Conservation (phyloP, 2,329 filamentous ascomycete genomes). For the Sporothrix brasiliensis region DNA sequence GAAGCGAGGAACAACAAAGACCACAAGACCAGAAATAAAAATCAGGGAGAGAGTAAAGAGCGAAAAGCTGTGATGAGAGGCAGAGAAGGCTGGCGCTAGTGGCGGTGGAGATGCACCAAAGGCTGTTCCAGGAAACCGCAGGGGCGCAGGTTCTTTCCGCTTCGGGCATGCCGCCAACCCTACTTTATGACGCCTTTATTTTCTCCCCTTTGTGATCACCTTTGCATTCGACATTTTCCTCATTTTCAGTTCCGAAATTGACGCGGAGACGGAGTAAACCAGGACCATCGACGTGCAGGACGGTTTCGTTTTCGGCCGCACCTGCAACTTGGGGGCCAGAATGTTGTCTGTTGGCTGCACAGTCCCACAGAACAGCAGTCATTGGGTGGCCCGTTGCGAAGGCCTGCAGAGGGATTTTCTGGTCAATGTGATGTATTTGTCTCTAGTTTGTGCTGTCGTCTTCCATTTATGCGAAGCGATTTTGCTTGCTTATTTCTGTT, state of each 20-base stretch:
- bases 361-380: background rate
- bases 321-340: conserved; percentile 18
- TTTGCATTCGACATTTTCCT: background rate
- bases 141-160: background rate
- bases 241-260: background rate
- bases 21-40: background rate
- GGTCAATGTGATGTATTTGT: background rate
- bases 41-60: background rate
- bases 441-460: too few species aligned
- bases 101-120: conserved; percentile 5
- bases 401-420: background rate
- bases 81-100: conserved; percentile 7
- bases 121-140: background rate
- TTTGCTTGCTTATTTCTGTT: background rate
- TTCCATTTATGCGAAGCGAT: background rate
- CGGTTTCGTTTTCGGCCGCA: background rate
- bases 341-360: conserved; percentile 19
- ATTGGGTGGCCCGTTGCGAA: background rate
- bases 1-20: conserved; percentile 12
- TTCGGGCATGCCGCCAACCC: conserved; percentile 9
- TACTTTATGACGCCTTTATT: background rate
- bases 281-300: conserved; percentile 7
- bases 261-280: background rate
- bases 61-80: background rate
- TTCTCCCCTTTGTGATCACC: background rate